These are phyloP conservation scores for Sclerotinia glacialis DNA, from an alignment of 2,329 filamentous ascomycete species.

Conservation along the genomic window DNA sequence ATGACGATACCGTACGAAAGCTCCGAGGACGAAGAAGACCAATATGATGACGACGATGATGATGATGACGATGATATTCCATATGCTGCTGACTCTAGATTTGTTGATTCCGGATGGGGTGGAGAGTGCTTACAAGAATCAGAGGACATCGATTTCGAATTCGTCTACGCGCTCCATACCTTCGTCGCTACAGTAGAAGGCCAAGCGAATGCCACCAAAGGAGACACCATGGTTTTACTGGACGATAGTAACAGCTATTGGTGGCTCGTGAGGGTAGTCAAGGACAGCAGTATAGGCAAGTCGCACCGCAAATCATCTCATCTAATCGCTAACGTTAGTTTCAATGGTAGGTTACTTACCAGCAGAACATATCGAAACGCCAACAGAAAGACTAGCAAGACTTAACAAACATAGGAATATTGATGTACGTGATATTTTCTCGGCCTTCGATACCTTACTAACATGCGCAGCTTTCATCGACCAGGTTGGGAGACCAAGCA, in stretches of 20 bases:
- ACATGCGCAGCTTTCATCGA: slow-evolving; percentile 57
- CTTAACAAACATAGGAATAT: slow-evolving; percentile 98
- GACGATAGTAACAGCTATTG: slow-evolving; percentile 99
- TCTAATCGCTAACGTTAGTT: slow-evolving; percentile 7
- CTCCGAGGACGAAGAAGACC: slow-evolving; percentile 36
- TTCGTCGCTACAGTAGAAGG: slow-evolving; percentile 98
- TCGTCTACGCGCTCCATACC: slow-evolving; percentile 96
- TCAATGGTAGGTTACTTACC: slow-evolving; percentile 74
- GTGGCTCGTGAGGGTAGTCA: slow-evolving; percentile 97
- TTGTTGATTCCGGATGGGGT: slow-evolving; percentile 70
- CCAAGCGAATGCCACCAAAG: slow-evolving; percentile 96
- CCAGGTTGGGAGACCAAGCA: slow-evolving; percentile 67
- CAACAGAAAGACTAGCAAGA: slow-evolving; percentile 87
- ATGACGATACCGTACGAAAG: slow-evolving; percentile 28
- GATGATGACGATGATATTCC: slow-evolving; percentile 61
- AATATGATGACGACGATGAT: slow-evolving; percentile 48
- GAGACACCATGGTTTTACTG: slow-evolving; percentile 96
- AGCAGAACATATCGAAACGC: slow-evolving; percentile 97
- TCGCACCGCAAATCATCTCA: slow-evolving; percentile 11
- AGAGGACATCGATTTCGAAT: slow-evolving; percentile 99
- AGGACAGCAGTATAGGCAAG: slow-evolving; percentile 88
- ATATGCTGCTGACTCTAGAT: slow-evolving; percentile 53
- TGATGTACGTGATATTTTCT: slow-evolving; percentile 63
- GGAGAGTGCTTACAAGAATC: slow-evolving; percentile 80
- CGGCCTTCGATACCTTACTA: slow-evolving; percentile 23